These are phyloP conservation scores for Takashimella tepidaria DNA, from an alignment of 1,284 basidiomycete species.

Conservation along the genomic window DNA sequence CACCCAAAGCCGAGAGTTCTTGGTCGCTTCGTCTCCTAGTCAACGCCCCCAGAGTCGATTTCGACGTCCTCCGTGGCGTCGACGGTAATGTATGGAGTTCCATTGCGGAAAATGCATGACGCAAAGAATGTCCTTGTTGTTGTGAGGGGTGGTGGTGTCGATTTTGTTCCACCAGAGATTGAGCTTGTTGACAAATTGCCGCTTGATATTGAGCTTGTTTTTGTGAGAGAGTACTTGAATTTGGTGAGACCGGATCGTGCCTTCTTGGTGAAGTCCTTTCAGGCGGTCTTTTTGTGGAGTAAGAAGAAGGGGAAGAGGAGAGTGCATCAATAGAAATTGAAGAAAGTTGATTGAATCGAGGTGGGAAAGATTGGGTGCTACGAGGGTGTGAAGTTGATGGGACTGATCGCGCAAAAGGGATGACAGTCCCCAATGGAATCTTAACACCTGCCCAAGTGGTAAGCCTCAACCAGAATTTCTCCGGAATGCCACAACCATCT, in stretches of 20 bases:
- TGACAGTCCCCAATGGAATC: constrained; percentile 12
- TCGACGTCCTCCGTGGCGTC: too few relatives aligned
- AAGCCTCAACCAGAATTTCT: constrained; percentile 23
- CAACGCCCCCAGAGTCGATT: too few relatives aligned
- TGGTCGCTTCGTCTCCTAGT: not conserved
- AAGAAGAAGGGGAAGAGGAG: not conserved
- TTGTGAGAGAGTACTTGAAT: not conserved
- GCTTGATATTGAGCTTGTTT: not conserved
- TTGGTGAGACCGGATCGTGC: not conserved
- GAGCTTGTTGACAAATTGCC: not conserved
- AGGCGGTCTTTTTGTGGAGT: too few relatives aligned
- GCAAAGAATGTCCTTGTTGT: not conserved
- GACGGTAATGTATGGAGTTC: too few relatives aligned
- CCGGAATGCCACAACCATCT: constrained; percentile 43
- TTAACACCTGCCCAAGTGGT: constrained; percentile 13
- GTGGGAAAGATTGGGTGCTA: not conserved
- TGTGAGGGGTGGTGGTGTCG: not conserved
- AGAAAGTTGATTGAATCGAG: not conserved
- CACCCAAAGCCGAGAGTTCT: not conserved
- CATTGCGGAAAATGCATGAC: not conserved
- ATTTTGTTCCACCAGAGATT: not conserved
- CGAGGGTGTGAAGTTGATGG: not conserved
- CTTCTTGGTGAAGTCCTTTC: too few relatives aligned
- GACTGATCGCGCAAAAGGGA: not conserved
- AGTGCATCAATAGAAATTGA: not conserved